Evolutionary conservation across 176 grass and related monocot genomes (phyloP), one percentile per base, ranked within the genome.

Genomic region (Dendrocalamus sinicus): DNA sequence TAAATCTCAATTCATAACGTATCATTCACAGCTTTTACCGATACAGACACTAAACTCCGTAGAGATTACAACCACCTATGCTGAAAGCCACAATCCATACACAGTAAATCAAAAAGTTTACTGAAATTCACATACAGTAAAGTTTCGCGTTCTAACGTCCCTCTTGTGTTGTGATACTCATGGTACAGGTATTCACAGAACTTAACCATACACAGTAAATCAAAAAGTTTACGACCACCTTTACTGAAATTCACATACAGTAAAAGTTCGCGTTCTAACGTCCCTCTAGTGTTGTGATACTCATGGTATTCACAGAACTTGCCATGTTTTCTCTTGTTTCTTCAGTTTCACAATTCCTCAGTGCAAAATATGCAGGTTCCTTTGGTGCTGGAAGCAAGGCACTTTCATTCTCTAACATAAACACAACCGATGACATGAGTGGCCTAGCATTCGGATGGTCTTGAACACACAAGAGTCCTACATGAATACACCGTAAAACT

Each of bases 391-490:
- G 67, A 52, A 93, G 66, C 14, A 63, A 20, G 37, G 61, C 43
- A 39, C 22, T 24, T 73, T 79, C 76, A 35, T 59, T 93, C 53
- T 78, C 80, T 17, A 93, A 52, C 88, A 93, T 86, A 57, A 79
- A 85, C 41, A 90, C 71, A 17, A 88, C 76, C 14, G 69, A 77
- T 62, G 88, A 83, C 80, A 90, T 93, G 7, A 61, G 83, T 35
- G 91, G 91, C 67, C 91, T 69, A 15, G 41, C 72, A 55, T 45
- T 40, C 6, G 91, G 76, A 44, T 85, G 52, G 54, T 93, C 72
- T 82, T 93, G 88, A n/a, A 93, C 88, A 61, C 91, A 93, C 48
- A 93, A 41, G 19, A 93, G 76, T n/a, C n/a, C n/a, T n/a, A n/a
- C n/a, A n/a, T n/a, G n/a, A n/a, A n/a, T n/a, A n/a, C n/a, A n/a